Conservation (phyloP, 108 stramenopile genomes). For the Seminavis robusta region DNA sequence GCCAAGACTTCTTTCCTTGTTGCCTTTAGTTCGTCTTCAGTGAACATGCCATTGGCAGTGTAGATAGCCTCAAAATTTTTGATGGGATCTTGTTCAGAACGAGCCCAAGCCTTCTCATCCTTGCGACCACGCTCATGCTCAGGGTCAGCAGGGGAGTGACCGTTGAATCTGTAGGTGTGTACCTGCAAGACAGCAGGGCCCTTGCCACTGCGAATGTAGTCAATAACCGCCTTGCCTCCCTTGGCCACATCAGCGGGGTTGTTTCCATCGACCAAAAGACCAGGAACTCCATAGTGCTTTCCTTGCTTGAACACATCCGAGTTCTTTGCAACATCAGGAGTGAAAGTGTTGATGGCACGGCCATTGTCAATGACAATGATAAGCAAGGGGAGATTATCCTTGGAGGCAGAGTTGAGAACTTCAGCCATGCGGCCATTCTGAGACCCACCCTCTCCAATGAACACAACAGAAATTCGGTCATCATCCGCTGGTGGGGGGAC, state of each 20-base stretch:
- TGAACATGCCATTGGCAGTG: conserved; percentile 66
- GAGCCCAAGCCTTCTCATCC: conserved; percentile 98
- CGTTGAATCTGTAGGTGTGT: conserved; percentile 97
- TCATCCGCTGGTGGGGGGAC: conserved; percentile 83
- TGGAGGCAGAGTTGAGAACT: conserved; percentile 92
- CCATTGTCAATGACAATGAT: conserved; percentile 97
- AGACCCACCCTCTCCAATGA: conserved; percentile 94
- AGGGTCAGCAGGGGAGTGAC: conserved; percentile 97
- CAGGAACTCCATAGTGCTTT: conserved; percentile 95
- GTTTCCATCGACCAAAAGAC: conserved; percentile 89
- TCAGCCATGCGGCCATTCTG: conserved; percentile 98
- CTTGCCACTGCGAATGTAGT: conserved; percentile 91
- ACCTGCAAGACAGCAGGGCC: conserved; percentile 96
- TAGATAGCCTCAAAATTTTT: conserved; percentile 90
- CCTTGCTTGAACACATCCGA: conserved; percentile 91
- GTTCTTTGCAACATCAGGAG: conserved; percentile 93
- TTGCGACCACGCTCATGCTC: conserved; percentile 98
- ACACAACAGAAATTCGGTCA: conserved; percentile 90
- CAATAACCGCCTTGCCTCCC: conserved; percentile 94
- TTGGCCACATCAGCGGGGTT: conserved; percentile 91
- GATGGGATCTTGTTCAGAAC: conserved; percentile 92
- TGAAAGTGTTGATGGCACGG: conserved; percentile 98
- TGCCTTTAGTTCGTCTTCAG: conserved; percentile 87
- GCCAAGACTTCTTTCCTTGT: conserved; percentile 76
- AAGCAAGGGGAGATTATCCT: conserved; percentile 94